These are phyloP conservation scores for Naumovozyma baii DNA, from an alignment of 805 yeast genomes.

Conservation along the genomic window DNA sequence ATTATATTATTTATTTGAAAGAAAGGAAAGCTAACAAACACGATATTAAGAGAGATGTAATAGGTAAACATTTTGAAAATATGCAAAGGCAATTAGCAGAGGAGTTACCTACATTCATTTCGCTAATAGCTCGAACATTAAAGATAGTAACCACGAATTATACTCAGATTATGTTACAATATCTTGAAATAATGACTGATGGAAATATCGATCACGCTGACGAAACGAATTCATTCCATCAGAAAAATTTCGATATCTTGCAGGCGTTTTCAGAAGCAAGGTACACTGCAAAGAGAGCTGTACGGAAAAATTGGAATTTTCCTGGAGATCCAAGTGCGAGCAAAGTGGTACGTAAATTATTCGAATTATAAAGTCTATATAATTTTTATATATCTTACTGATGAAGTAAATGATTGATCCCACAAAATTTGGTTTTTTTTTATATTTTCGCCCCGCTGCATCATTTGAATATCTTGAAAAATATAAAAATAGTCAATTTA, in stretches of 20 bases:
- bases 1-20: constrained; percentile 25
- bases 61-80: constrained; percentile 22
- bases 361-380: constrained; percentile 14
- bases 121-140: constrained; percentile 6
- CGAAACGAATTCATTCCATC: constrained; percentile 17
- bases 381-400: no score
- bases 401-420: no score
- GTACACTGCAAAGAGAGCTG: constrained; percentile 22
- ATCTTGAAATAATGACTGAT: constrained; percentile 29
- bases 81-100: constrained; percentile 22
- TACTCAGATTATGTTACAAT: constrained; percentile 16
- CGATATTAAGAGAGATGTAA: constrained; percentile 21
- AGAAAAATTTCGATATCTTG: constrained; percentile 32
- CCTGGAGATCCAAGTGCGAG: constrained; percentile 16
- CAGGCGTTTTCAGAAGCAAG: constrained; percentile 27
- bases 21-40: constrained; percentile 15
- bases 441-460: no score
- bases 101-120: constrained; percentile 27
- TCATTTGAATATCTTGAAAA: no score
- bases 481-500: no score
- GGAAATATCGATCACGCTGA: constrained; percentile 19
- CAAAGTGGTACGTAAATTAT: constrained; percentile 19
- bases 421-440: no score
- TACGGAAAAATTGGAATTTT: constrained; percentile 23
- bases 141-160: constrained; percentile 18